These are phyloP conservation scores for Moniliophthora roreri DNA, from an alignment of 1,284 basidiomycete species.

Conservation along the genomic window DNA sequence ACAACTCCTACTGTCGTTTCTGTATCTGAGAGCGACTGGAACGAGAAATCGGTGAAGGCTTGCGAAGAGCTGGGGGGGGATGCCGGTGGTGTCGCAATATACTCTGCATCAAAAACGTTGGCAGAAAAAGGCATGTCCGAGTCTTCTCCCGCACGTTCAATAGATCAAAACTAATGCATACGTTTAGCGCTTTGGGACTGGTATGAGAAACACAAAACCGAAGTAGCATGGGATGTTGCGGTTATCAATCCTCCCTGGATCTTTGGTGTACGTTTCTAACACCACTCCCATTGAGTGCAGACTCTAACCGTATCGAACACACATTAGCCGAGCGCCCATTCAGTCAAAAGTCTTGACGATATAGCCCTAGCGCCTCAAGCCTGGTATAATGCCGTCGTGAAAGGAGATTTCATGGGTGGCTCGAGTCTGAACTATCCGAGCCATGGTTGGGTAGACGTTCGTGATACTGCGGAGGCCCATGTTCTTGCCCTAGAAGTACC, in stretches of 20 bases:
- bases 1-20: conserved; percentile 19
- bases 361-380: conserved; percentile 49
- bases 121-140: conserved; percentile 64
- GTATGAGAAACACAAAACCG: neutral
- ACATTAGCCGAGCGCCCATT: conserved; percentile 48
- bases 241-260: conserved; percentile 4
- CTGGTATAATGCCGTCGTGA: conserved; percentile 33
- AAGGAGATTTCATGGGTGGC: conserved; percentile 24
- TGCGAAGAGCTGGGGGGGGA: conserved; percentile 54
- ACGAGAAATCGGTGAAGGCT: conserved; percentile 51
- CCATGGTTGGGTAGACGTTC: conserved; percentile 53
- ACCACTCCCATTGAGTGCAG: neutral
- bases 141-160: no score
- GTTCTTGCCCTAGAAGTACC: conserved; percentile 49
- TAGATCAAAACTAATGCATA: neutral
- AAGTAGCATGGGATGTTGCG: conserved; percentile 1
- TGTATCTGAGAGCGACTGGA: conserved; percentile 62
- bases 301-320: no score
- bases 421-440: conserved; percentile 1
- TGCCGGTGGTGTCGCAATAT: conserved; percentile 43
- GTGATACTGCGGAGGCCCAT: conserved; percentile 63
- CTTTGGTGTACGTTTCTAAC: conserved; percentile 8
- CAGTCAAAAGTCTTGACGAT: conserved; percentile 39
- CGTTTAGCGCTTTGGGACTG: conserved; percentile 2
- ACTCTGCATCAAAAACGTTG: conserved; percentile 64